These are phyloP conservation scores for Diaporthe vaccinii DNA, from an alignment of 2,329 filamentous ascomycete genomes.

Conservation along the genomic window DNA sequence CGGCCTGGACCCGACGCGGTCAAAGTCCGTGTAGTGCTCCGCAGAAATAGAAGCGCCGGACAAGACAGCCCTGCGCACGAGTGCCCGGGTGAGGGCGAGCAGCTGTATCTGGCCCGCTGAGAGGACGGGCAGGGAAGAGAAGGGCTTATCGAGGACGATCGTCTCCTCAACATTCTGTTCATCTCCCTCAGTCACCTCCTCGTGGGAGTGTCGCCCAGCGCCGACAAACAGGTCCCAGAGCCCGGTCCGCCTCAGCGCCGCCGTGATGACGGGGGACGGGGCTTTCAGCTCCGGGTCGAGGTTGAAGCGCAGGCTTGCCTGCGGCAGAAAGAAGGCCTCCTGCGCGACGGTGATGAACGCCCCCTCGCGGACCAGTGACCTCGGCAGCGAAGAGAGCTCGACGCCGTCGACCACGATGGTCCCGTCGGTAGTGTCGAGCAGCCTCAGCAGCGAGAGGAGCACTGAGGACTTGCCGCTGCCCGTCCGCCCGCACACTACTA, in stretches of 20 bases:
- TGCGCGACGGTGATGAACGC: slow-evolving; percentile 57
- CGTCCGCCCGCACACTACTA: slow-evolving; percentile 67
- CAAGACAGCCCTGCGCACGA: slow-evolving; percentile 50
- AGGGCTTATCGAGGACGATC: slow-evolving; percentile 48
- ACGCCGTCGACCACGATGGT: slow-evolving; percentile 62
- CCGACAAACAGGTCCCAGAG: slow-evolving; percentile 41
- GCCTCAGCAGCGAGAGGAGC: slow-evolving; percentile 61
- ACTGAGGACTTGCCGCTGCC: slow-evolving; percentile 62
- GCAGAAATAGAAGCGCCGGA: not conserved
- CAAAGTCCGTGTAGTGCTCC: not conserved
- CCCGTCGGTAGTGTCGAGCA: slow-evolving; percentile 60
- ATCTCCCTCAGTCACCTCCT: slow-evolving; percentile 42
- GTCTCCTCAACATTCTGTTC: slow-evolving; percentile 32
- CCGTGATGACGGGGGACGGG: slow-evolving; percentile 54
- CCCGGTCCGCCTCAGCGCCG: slow-evolving; percentile 54
- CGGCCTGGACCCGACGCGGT: slow-evolving; percentile 26
- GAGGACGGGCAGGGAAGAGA: slow-evolving; percentile 40
- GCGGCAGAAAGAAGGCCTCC: slow-evolving; percentile 57
- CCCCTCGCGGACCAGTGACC: slow-evolving; percentile 59
- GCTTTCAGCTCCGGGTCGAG: slow-evolving; percentile 56
- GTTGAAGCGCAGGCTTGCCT: slow-evolving; percentile 61
- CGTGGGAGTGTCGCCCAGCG: slow-evolving; percentile 42
- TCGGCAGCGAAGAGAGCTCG: slow-evolving; percentile 58
- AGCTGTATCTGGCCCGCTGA: slow-evolving; percentile 59
- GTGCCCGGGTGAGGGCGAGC: slow-evolving; percentile 57